Evolutionary conservation across 2,329 filamentous ascomycete species (phyloP), one percentile per base, ranked within the genome.

Genomic region (Aspergillus novoparasiticus): DNA sequence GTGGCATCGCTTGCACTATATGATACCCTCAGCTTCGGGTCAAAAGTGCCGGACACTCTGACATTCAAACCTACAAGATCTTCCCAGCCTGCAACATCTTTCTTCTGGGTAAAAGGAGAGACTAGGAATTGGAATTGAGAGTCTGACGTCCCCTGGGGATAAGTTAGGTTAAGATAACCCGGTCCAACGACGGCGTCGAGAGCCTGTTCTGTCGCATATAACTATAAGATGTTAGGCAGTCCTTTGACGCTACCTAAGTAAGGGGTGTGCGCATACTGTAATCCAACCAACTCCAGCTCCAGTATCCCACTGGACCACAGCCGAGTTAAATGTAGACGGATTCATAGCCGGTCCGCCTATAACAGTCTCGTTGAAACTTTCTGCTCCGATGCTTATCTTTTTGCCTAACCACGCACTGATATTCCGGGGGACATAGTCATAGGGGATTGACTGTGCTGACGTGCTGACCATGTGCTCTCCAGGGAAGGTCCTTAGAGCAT

Each of bases 291-390:
- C 43, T 21, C 48, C 58, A 19, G 23, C 48, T 21, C 58, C 58
- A 30, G 58, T 59, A 39, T 43, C 48, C 58, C 48, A 59, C 34
- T 59, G 58, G 32, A 59, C 41, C 16, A 59, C 58, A 34, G 58
- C 58, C 34, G 58, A 28, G n/a, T 59, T 59, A 19, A 59, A 59
- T 23, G 58, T 59, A 26, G 32, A 51, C 39, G 46, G 32, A 43
- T 59, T 59, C 11, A 51, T 16, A 6, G 58, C 58, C 32, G 58
- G 58, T 19, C 58, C 48, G 26, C 58, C 58, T 14, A 59, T 34
- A 45, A 59, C 48, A 16, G 45, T 54, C 34, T 54, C 58, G 23
- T 59, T 54, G 39, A 59, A 59, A 34, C 58, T 59, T 46, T 59
- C 58, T 19, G 45, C 45, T 30, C 58, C 58, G 12, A 59, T 34